Evolutionary conservation across 768 basidiomycete species (phyloP).

Genomic region (Suillus placidus): DNA sequence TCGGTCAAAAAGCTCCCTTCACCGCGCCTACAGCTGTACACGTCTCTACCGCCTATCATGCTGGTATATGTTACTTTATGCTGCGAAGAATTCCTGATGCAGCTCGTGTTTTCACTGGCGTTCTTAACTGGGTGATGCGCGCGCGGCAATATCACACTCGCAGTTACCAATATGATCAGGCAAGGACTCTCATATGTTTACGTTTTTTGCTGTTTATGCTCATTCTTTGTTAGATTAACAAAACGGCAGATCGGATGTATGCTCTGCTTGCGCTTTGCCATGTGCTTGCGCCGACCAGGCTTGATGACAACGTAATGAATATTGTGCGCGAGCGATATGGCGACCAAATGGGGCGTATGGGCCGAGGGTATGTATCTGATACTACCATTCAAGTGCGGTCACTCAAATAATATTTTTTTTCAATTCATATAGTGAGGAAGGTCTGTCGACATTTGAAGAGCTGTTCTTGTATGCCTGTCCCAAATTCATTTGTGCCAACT

Average conservation of each 20-base stretch:
- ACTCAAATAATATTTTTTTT: background rate
- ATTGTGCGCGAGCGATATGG: constrained; percentile 91
- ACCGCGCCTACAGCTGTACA: constrained; percentile 96
- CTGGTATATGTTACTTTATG: constrained; percentile 97
- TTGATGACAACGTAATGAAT: constrained; percentile 94
- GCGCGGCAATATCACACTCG: constrained; percentile 97
- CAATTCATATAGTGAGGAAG: constrained; percentile 55
- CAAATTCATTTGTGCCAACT: constrained; percentile 94
- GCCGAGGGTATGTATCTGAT: constrained; percentile 64
- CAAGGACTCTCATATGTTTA: constrained; percentile 29
- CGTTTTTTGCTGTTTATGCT: background rate
- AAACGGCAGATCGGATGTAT: constrained; percentile 98
- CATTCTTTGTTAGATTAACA: constrained; percentile 77
- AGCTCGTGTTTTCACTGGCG: constrained; percentile 88
- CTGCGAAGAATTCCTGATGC: constrained; percentile 94
- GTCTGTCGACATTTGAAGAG: constrained; percentile 82
- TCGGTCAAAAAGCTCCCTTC: constrained; percentile 92
- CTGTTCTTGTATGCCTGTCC: constrained; percentile 95
- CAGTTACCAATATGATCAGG: constrained; percentile 96
- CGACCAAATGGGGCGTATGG: constrained; percentile 89
- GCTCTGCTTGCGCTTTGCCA: constrained; percentile 94
- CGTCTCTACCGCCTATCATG: constrained; percentile 93
- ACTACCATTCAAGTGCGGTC: constrained; percentile 2
- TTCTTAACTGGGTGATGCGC: constrained; percentile 93
- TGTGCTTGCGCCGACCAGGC: constrained; percentile 85